Base-by-base conservation (phyloP, 495 filamentous ascomycete genomes). In the Trichoderma asperelloides region DNA sequence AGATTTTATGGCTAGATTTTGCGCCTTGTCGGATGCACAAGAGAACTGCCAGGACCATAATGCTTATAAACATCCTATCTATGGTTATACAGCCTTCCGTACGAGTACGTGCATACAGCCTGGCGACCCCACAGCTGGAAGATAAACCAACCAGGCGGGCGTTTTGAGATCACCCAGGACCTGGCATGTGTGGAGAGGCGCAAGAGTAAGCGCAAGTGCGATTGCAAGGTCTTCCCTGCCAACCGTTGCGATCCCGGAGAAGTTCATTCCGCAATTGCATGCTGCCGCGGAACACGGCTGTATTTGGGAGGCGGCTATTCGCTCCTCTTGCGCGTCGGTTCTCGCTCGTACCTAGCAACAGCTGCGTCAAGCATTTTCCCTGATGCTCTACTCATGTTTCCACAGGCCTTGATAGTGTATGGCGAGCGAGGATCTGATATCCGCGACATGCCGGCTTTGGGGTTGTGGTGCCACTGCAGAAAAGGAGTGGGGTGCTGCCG, bases 401-500 rank as follows among this genome's bases (percentile, higher is more conserved):
- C 41, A 12, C 41, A 45, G 7, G 41, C 41, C 41, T 18, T 45
- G 41, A 45, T 45, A n/a, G n/a, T n/a, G n/a, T n/a, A 45, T 18
- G 41, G 41, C 18, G 47, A 21, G n/a, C 23, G 27, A 30, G 55
- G 55, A 60, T 60, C 55, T 60, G 55, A 60, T 60, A 60, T 60
- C 55, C 55, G 55, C 16, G 55, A 60, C 55, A 60, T 60, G 55
- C 55, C 55, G 55, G 27, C 27, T 30, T 30, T 60, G 55, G 23
- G 55, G 30, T 60, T 60, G 55, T 60, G 55, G 55, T 60, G 55
- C 55, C 55, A 60, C 55, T 60, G 55, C 55, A 60, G 55, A 60
- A 60, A 25, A 60, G 28, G 55, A 60, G 55, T 60, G 55, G 55
- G 55, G 55, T 60, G 11, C 55, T 60, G 55, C 55, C 55, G 55